These are phyloP conservation scores for Hymenochaete sp. DNA, from an alignment of 1,284 basidiomycete species.

Conservation along the genomic window DNA sequence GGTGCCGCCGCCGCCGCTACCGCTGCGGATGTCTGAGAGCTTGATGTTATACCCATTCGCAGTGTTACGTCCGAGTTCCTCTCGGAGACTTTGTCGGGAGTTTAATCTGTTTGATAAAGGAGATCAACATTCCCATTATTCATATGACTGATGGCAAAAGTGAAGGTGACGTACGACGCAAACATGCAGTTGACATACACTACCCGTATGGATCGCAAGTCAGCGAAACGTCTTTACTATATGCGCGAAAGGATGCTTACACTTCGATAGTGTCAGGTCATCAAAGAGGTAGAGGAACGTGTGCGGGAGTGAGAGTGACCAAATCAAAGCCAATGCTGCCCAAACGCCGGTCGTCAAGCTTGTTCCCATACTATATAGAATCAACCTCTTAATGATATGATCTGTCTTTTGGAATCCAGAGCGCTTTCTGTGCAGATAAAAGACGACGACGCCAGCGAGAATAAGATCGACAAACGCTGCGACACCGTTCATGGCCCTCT, in stretches of 20 bases:
- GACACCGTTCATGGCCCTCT: conserved; percentile 1
- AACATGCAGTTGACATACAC: too few species aligned
- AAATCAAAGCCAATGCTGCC: neutral
- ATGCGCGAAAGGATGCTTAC: conserved; percentile 6
- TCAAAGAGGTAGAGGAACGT: conserved; percentile 15
- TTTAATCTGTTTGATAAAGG: too few species aligned
- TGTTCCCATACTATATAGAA: conserved; percentile 9
- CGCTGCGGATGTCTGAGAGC: too few species aligned
- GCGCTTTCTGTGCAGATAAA: conserved; percentile 1
- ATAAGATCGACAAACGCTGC: neutral
- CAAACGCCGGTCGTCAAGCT: conserved; percentile 9
- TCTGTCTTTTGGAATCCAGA: conserved; percentile 6
- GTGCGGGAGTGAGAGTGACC: neutral
- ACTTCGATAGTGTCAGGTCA: conserved; percentile 6
- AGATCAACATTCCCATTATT: too few species aligned
- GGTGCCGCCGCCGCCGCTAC: too few species aligned
- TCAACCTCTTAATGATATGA: conserved; percentile 3
- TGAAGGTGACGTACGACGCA: too few species aligned
- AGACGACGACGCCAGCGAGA: conserved; percentile 7
- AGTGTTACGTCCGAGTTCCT: too few species aligned
- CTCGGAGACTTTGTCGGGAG: too few species aligned
- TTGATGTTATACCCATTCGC: too few species aligned
- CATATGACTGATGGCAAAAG: too few species aligned
- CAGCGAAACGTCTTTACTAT: too few species aligned
- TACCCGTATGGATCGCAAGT: too few species aligned